Evolutionary conservation across 176 grass and related monocot species (phyloP).

Genomic region (Puya raimondii): DNA sequence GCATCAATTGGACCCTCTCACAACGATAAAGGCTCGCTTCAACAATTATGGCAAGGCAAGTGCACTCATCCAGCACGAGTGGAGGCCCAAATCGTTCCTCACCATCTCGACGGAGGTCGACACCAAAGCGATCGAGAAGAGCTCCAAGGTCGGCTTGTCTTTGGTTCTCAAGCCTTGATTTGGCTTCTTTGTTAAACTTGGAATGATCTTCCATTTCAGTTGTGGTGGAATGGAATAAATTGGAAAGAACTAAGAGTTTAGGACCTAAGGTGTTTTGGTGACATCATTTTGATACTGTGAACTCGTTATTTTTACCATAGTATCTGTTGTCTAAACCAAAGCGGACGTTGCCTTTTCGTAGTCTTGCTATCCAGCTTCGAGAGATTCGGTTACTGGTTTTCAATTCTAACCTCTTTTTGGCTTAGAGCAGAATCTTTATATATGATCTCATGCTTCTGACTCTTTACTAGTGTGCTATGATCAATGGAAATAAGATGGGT

Average conservation of each 20-base stretch:
- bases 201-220: slow-evolving; percentile 1
- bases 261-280: background rate
- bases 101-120: slow-evolving; percentile 22
- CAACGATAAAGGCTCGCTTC: slow-evolving; percentile 17
- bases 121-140: slow-evolving; percentile 25
- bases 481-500: too few relatives aligned
- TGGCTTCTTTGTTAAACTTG: background rate
- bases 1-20: slow-evolving; percentile 13
- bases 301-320: background rate
- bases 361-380: background rate
- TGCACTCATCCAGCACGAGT: slow-evolving; percentile 29
- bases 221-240: slow-evolving; percentile 11
- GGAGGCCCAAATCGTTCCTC: slow-evolving; percentile 21
- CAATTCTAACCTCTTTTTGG: background rate
- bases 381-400: background rate
- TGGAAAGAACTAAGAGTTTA: background rate
- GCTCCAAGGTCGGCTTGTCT: slow-evolving; percentile 20
- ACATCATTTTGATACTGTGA: background rate
- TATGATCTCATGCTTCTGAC: too few relatives aligned
- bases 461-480: too few relatives aligned
- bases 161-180: slow-evolving; percentile 22
- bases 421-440: too few relatives aligned
- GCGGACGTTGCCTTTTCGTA: background rate
- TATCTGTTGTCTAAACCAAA: background rate
- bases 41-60: slow-evolving; percentile 21